Base-by-base conservation (phyloP, 2,329 filamentous ascomycete genomes). In the Aspergillus spinulosporus region DNA sequence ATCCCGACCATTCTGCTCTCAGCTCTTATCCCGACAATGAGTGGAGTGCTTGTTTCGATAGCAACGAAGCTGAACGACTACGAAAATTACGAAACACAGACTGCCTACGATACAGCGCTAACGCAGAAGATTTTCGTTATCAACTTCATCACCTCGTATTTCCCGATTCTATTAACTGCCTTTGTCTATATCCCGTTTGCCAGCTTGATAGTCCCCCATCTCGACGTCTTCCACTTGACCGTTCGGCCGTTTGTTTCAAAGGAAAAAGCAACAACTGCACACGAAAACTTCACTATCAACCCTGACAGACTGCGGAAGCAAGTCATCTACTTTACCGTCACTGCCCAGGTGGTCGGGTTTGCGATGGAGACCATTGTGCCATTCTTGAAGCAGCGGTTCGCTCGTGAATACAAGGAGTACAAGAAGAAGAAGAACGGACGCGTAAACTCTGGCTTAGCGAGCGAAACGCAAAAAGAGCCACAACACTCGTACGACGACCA, bases 131-230 rank as follows among this genome's bases (percentile, higher is more conserved):
- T 96, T 49, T 97, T 99, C 67, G 87, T 97, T n/a, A 84, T 97
- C 65, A 96, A 97, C 78, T 97, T 97, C 74, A 93, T 97, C 73
- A 96, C 92, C 4, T 97, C 92, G 0, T 97, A 97, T 71, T 86
- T 96, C 54, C 89, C 91, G 1, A 86, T 96, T 14, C 88, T 96
- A 70, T 82, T 97, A 31, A 97, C 92, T 0, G 90, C 92, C 0
- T 97, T 97, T 66, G 87, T 97, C 61, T 97, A 97, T 67, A 89
- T 96, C 12, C 93, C 93, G 0, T 99, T 97, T 67, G 93, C 91
- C 14, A 86, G 87, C 60, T 75, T 92, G 32, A 85, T 99, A 15
- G 87, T 95, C 0, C 94, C 94, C 0, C 90, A 96, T 69, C 84
- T 99, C 3, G 88, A 97, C 65, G 79, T 97, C 58, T 96, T 96